phyloP scores from a whole-genome alignment of 257 asterid species.

The Salvia splendens region DNA sequence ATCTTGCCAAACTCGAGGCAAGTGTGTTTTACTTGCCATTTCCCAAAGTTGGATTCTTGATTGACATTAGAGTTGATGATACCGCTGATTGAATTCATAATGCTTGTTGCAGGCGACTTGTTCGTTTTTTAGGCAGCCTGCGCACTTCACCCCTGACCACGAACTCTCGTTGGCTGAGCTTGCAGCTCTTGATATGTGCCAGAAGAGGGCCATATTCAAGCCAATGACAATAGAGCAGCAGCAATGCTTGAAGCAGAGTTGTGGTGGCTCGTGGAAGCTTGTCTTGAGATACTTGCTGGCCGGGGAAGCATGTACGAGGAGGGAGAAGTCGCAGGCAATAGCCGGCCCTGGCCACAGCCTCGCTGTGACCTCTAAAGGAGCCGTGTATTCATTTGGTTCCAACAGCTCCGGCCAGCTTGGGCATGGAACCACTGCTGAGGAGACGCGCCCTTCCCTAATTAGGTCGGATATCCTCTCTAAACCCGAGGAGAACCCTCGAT shows the following conservation, averaged over 20 bases:
- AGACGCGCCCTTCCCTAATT: conserved; percentile 67
- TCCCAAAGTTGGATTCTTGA: not conserved
- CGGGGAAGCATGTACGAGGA: conserved; percentile 85
- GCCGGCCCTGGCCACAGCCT: conserved; percentile 99
- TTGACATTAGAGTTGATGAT: conserved; percentile 54
- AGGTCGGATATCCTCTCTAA: conserved; percentile 46
- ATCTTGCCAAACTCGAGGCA: conserved; percentile 99
- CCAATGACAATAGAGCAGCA: conserved; percentile 72
- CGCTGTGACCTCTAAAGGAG: conserved; percentile 84
- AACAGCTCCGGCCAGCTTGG: conserved; percentile 97
- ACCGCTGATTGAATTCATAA: conserved; percentile 62
- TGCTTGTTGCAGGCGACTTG: conserved; percentile 82
- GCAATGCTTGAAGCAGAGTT: conserved; percentile 60
- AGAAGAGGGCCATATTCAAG: conserved; percentile 81
- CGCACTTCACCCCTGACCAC: conserved; percentile 71
- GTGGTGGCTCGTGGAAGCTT: conserved; percentile 97
- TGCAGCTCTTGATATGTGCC: conserved; percentile 98
- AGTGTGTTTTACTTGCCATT: conserved; percentile 39
- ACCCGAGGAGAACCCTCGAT: conserved; percentile 6
- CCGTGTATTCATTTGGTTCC: conserved; percentile 86
- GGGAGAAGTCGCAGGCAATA: conserved; percentile 94
- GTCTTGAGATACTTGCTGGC: conserved; percentile 87
- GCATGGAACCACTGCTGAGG: conserved; percentile 80
- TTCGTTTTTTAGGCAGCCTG: conserved; percentile 89
- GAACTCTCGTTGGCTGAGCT: conserved; percentile 94